These are phyloP conservation scores for Brassica juncea DNA, from an alignment of 345 rosid species.

Conservation along the genomic window DNA sequence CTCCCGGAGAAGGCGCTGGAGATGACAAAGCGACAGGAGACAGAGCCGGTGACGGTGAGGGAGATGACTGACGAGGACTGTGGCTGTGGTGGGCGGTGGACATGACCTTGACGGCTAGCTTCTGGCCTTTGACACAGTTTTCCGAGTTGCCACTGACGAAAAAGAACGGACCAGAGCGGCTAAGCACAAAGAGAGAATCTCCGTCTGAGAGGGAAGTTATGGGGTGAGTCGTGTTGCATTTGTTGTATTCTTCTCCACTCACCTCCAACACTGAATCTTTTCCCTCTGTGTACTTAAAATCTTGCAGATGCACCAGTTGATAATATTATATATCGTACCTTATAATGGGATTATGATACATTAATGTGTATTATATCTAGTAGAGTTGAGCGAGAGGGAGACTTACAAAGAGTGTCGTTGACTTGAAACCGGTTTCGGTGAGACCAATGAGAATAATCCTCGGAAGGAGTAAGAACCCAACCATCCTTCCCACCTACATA, in stretches of 20 bases:
- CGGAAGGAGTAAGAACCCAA: slow-evolving; percentile 70
- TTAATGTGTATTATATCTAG: neutral
- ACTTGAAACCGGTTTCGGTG: slow-evolving; percentile 81
- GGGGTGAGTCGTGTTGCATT: slow-evolving; percentile 64
- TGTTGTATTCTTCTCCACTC: slow-evolving; percentile 53
- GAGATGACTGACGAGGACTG: slow-evolving; percentile 26
- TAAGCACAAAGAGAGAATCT: slow-evolving; percentile 50
- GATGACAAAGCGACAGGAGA: slow-evolving; percentile 22
- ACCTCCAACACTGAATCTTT: slow-evolving; percentile 70
- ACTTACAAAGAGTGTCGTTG: slow-evolving; percentile 75
- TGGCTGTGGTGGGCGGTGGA: slow-evolving; percentile 34
- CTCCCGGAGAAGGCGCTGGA: slow-evolving; percentile 34
- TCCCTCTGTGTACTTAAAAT: slow-evolving; percentile 36
- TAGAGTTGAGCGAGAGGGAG: neutral
- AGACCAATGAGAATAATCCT: slow-evolving; percentile 77
- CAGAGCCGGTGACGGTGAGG: neutral
- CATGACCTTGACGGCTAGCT: slow-evolving; percentile 56
- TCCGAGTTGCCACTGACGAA: slow-evolving; percentile 60
- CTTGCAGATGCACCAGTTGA: slow-evolving; percentile 8
- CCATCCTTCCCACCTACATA: slow-evolving; percentile 78
- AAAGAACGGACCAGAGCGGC: slow-evolving; percentile 60
- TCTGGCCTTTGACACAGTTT: slow-evolving; percentile 67
- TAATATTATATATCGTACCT: too few relatives aligned
- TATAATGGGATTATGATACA: neutral
- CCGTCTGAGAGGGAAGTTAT: slow-evolving; percentile 59